Base-by-base conservation (phyloP, 768 basidiomycete species). In the Pleurotus tuoliensis region DNA sequence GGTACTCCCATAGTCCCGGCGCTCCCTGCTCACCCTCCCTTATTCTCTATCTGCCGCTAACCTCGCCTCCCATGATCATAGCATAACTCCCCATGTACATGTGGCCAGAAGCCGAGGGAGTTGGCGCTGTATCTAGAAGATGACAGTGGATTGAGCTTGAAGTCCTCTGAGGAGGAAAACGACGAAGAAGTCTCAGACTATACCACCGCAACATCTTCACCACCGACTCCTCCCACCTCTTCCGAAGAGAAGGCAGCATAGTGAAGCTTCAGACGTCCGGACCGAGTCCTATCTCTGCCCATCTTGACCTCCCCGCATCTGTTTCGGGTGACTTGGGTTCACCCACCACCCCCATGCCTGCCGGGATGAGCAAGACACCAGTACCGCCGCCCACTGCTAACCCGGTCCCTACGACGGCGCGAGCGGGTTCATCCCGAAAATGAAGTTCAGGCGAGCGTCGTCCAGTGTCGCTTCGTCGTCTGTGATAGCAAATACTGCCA, bases 101-200 rank as follows among this genome's bases (percentile, higher is more conserved):
- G n/a, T n/a, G n/a, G n/a, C n/a, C n/a, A n/a, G 0, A 75, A 83
- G 16, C n/a, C n/a, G n/a, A n/a, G n/a, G n/a, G n/a, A n/a, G n/a
- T n/a, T n/a, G 3, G 78, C 76, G 5, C 82, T 82, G 2, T 79
- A 76, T 47, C 86, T 81, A 55, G 80, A 87, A 66, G 92, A 94
- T 63, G 92, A 92, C 63, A 92, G 83, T n/a, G 83, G 86, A 3
- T 72, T 91, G 8, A 87, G 84, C 25, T 80, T 64, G 3, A 76
- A 76, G 9, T 30, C 60, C 43, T 62, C 64, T 20, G 72, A 70
- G 18, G 71, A 71, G 13, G 73, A 73, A 7, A 70, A 63, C 8
- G 71, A 64, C 9, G 67, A 63, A 25, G 70, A 71, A 27, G 65
- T 66, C 27, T 64, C 67, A 15, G 65, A 67, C 11, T 65, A 59